Percentiles rank a stretch among this genome's conserved stretches.
These are phyloP conservation scores for Austroboletus novae-zelandiae DNA, from an alignment of 1,284 basidiomycete species.

Conservation along the genomic window DNA sequence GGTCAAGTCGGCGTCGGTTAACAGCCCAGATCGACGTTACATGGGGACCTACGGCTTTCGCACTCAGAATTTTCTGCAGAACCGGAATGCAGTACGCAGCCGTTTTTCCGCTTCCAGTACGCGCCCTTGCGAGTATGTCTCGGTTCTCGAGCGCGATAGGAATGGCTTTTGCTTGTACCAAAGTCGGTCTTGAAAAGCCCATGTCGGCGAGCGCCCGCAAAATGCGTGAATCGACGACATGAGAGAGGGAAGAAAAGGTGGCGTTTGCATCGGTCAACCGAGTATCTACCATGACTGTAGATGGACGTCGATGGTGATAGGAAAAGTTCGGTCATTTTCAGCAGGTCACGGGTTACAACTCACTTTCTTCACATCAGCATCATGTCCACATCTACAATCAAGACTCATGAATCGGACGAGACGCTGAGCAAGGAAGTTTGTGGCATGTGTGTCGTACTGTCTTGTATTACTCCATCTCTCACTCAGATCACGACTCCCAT, in stretches of 20 bases:
- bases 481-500: slow-evolving; percentile 9
- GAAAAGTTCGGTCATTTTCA: slow-evolving; percentile 2
- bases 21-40: slow-evolving; percentile 2
- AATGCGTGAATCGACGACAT: slow-evolving; percentile 74
- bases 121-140: slow-evolving; percentile 91
- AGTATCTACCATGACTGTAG: slow-evolving; percentile 14
- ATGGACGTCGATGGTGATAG: not conserved
- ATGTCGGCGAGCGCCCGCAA: slow-evolving; percentile 79
- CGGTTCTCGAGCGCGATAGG: slow-evolving; percentile 86
- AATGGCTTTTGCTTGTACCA: slow-evolving; percentile 79
- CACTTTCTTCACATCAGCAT: not conserved
- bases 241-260: slow-evolving; percentile 65
- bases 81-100: slow-evolving; percentile 93
- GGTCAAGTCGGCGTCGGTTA: not conserved
- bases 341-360: not conserved
- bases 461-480: slow-evolving; percentile 1
- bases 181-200: slow-evolving; percentile 80
- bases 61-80: slow-evolving; percentile 83
- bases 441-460: slow-evolving; percentile 33
- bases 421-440: slow-evolving; percentile 28
- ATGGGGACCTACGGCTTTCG: slow-evolving; percentile 68
- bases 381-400: slow-evolving; percentile 17
- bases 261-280: slow-evolving; percentile 43
- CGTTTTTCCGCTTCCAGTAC: slow-evolving; percentile 97
- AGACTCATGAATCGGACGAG: slow-evolving; percentile 16